Evolutionary conservation across 1,284 basidiomycete species (phyloP), one percentile per base, ranked within the genome.

Genomic region (Polyporus tsugae): DNA sequence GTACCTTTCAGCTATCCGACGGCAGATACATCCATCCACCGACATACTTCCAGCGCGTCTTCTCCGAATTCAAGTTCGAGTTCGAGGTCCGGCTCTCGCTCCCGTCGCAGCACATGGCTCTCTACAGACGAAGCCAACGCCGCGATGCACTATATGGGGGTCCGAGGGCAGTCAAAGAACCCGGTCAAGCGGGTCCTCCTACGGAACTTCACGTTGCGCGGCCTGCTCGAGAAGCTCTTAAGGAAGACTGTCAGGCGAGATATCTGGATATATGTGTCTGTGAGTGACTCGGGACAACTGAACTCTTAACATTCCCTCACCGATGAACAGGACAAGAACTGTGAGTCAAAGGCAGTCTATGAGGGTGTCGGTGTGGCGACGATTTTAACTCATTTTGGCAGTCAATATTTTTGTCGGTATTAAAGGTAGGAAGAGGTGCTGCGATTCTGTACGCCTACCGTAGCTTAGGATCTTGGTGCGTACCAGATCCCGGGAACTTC

Each of bases 361-460:
- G 52, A 55, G 3, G 35, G 19, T 38, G 19, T 36, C 52, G 33
- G 29, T 35, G 6, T 35, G 33, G 5, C 3, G 55, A 15, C 38
- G n/a, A n/a, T 33, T 44, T 22, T 65, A 22, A 55, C 49, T 36
- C 33, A 39, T 13, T 36, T 36, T 15, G 29, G 52, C 67, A 90
- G 87, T 88, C 75, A 91, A 92, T 73, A 80, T 93, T 10, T 93
- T 90, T 76, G 82, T 93, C 64, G 91, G 90, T 0, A 90, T 93
- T 73, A 93, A 94, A 79, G 33, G 17, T 57, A n/a, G 7, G 10
- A 29, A 60, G 33, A 58, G 36, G 7, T 63, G 7, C 10, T 29
- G 58, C 36, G 22, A 17, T 35, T 52, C 44, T 49, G 6, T 53
- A 53, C 15, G 6, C 4, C 25, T 19, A 29, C 22, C 13, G 10